These are phyloP conservation scores for Fusarium sp. DNA, from an alignment of 2,329 filamentous ascomycete species.

Conservation along the genomic window DNA sequence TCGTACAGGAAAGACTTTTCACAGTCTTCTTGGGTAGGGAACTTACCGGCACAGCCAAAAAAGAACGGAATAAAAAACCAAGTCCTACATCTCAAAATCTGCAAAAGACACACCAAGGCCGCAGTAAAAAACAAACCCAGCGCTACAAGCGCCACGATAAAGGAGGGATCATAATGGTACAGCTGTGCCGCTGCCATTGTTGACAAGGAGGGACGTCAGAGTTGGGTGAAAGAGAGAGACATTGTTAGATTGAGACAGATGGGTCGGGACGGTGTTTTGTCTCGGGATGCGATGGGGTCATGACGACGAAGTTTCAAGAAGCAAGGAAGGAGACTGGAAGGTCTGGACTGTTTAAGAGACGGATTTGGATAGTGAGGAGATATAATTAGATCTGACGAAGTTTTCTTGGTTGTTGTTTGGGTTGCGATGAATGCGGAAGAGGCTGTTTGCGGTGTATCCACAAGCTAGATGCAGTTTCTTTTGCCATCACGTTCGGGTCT, in stretches of 20 bases:
- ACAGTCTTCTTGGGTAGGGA: too few species aligned
- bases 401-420: background rate
- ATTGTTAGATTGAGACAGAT: constrained; percentile 16
- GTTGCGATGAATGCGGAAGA: constrained; percentile 16
- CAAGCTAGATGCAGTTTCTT: constrained; percentile 17
- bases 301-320: background rate
- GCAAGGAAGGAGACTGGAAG: too few species aligned
- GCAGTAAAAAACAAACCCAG: constrained; percentile 53
- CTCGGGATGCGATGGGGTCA: background rate
- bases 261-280: constrained; percentile 6
- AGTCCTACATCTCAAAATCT: constrained; percentile 54
- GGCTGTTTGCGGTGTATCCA: constrained; percentile 21
- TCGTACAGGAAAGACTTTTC: too few species aligned
- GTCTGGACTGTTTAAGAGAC: background rate
- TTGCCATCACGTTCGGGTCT: too few species aligned
- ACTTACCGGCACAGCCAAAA: constrained; percentile 58
- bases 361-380: background rate
- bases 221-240: constrained; percentile 11
- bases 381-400: background rate
- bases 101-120: constrained; percentile 52
- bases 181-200: constrained; percentile 26
- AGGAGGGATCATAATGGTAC: constrained; percentile 61
- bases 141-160: constrained; percentile 54
- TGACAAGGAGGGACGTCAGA: background rate
- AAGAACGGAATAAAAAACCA: constrained; percentile 64